phyloP scores from a whole-genome alignment of 108 stramenopile genomes.

The Cyclotella kingstonii region DNA sequence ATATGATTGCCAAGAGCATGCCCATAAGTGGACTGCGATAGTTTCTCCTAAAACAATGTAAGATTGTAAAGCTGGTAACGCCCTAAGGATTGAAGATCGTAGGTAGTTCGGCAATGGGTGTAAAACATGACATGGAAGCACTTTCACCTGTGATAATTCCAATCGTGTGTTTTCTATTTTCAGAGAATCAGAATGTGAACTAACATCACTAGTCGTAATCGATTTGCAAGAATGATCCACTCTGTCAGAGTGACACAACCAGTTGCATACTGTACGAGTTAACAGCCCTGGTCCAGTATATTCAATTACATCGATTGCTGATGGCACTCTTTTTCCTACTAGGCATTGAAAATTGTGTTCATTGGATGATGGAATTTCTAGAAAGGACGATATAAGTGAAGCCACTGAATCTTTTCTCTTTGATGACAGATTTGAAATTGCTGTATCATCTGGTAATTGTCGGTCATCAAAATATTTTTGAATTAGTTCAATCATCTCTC shows the following conservation, averaged over 20 bases:
- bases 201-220: too few relatives aligned
- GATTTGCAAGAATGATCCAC: background rate
- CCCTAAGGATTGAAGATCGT: background rate
- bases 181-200: too few relatives aligned
- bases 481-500: slow-evolving; percentile 35
- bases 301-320: slow-evolving; percentile 36
- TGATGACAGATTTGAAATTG: too few relatives aligned
- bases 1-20: slow-evolving; percentile 41
- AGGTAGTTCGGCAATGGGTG: slow-evolving; percentile 42
- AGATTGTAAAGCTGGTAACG: background rate
- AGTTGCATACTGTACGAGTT: slow-evolving; percentile 31
- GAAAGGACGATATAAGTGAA: slow-evolving; percentile 22
- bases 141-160: slow-evolving; percentile 14
- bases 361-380: slow-evolving; percentile 13
- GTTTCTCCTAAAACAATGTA: slow-evolving; percentile 15
- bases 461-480: slow-evolving; percentile 9
- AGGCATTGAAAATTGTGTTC: background rate
- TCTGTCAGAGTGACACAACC: slow-evolving; percentile 3
- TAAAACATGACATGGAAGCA: slow-evolving; percentile 25
- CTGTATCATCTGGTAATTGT: too few relatives aligned
- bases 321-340: background rate
- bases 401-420: slow-evolving; percentile 3
- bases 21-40: slow-evolving; percentile 45
- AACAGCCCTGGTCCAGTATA: slow-evolving; percentile 46
- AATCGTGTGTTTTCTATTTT: slow-evolving; percentile 1